Conservation (phyloP, 768 basidiomycete species). For the Pholiota conissans region DNA sequence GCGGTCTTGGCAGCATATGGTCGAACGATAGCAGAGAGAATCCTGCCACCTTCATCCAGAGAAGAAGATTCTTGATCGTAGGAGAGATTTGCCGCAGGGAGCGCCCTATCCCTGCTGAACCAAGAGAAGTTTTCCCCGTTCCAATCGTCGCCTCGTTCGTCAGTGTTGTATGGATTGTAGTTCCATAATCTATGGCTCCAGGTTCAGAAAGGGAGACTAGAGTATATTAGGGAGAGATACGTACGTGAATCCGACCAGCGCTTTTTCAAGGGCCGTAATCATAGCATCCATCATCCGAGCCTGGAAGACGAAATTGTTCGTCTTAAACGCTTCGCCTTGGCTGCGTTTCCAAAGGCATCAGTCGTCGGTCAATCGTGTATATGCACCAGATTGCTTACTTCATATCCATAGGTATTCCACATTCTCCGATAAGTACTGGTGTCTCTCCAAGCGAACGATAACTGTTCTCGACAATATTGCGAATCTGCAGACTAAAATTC, state of each 20-base stretch:
- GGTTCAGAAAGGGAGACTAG: not conserved
- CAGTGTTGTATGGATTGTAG: constrained; percentile 87
- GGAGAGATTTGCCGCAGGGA: constrained; percentile 54
- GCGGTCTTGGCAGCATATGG: constrained; percentile 92
- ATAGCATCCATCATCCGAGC: constrained; percentile 93
- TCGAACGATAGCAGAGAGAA: constrained; percentile 77
- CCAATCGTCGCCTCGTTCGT: constrained; percentile 83
- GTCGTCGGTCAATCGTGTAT: not conserved
- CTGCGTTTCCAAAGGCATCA: constrained; percentile 33
- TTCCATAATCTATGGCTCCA: constrained; percentile 75
- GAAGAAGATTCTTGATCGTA: constrained; percentile 63
- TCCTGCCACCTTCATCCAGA: constrained; percentile 81
- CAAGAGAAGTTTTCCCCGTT: constrained; percentile 98
- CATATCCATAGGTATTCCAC: constrained; percentile 96
- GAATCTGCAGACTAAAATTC: constrained; percentile 82
- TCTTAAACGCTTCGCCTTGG: constrained; percentile 65
- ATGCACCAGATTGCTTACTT: constrained; percentile 62
- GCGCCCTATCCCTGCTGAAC: constrained; percentile 69
- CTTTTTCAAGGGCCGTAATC: constrained; percentile 76
- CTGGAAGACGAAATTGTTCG: constrained; percentile 81
- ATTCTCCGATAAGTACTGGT: constrained; percentile 89
- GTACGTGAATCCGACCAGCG: constrained; percentile 83
- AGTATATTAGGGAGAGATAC: constrained; percentile 28
- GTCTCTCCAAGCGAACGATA: constrained; percentile 73
- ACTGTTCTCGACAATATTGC: constrained; percentile 71